Evolutionary conservation across 208 protist species (phyloP), one percentile per base, ranked within the genome.

Genomic region (Wallacemonas collosoma): DNA sequence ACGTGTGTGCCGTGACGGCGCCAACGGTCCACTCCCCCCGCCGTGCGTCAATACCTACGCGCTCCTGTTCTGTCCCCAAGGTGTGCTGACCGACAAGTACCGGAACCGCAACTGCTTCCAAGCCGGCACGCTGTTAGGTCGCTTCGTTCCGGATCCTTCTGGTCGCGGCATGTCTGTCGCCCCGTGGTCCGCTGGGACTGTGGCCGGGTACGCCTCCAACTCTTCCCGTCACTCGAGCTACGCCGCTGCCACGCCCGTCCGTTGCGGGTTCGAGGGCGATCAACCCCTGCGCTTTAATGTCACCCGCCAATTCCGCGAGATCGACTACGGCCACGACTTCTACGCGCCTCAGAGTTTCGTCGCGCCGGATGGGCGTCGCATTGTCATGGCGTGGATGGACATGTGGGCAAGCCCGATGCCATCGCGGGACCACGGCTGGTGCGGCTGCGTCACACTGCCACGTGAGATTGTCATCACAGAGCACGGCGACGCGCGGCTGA

Each of bases 391-490:
- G 39, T 87, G 81, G 78, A 48, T 87, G 36, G 73, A 77, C 68
- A 81, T 77, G 74, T 87, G 81, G 81, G 81, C 75, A 26, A 83
- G 69, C 65, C 74, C 77, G 17, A 77, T 80, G 69, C 81, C 81
- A 5, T 65, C 64, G 14, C 53, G 68, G 43, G 70, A 73, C 63
- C 63, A 87, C 56, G 78, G 78, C 50, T 87, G 81, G 81, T 73
- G 70, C 56, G 74, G 77, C 3, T 55, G 50, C 45, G 57, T 87
- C 51, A 87, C 81, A n/a, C 39, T 87, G 68, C 81, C 81, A 3
- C 72, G 81, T n/a, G 77, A 86, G 75, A 44, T 86, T 12, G 55
- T 77, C 39, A 48, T 74, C 9, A 60, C 51, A 3, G 70, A 74
- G 38, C 14, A 74, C 17, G 51, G 75, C 44, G 76, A 78, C 26